phyloP scores from a whole-genome alignment of 352 stramenopile genomes.

The Phytopythium sindhum region DNA sequence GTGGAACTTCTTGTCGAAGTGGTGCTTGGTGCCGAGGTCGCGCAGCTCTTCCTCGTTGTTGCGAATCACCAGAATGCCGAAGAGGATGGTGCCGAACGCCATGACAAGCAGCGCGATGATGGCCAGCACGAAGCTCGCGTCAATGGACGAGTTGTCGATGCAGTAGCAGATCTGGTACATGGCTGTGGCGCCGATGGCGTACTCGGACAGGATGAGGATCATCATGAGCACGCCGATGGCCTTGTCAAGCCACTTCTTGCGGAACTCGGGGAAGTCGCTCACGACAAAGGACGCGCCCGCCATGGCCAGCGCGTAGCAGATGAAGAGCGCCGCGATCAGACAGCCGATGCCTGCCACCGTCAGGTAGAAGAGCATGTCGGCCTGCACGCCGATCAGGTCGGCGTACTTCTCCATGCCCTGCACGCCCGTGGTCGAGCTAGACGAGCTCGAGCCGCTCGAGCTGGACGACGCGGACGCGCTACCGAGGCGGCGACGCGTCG shows the following conservation, averaged over 20 bases:
- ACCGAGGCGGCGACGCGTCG: constrained; percentile 27
- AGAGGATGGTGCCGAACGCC: constrained; percentile 74
- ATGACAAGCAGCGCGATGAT: constrained; percentile 69
- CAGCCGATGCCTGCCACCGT: constrained; percentile 57
- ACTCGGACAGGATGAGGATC: constrained; percentile 81
- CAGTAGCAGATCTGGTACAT: constrained; percentile 87
- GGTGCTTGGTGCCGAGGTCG: constrained; percentile 77
- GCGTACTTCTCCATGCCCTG: constrained; percentile 85
- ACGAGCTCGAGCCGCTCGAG: constrained; percentile 22
- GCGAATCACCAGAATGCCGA: constrained; percentile 65
- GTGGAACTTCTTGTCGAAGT: constrained; percentile 85
- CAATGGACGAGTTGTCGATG: constrained; percentile 55
- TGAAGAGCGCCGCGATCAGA: constrained; percentile 45
- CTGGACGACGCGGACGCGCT: constrained; percentile 13
- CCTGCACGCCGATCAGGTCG: constrained; percentile 57
- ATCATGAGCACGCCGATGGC: constrained; percentile 78
- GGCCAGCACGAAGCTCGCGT: constrained; percentile 59
- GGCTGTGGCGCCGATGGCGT: constrained; percentile 73
- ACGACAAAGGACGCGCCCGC: constrained; percentile 48
- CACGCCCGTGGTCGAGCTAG: constrained; percentile 18
- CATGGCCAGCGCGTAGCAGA: constrained; percentile 46
- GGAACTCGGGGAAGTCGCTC: constrained; percentile 47
- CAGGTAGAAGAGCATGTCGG: constrained; percentile 84
- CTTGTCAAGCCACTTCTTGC: constrained; percentile 76
- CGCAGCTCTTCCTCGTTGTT: constrained; percentile 78